Conservation (phyloP, 2,329 filamentous ascomycete genomes). For the Mycosphaerella arachidis region DNA sequence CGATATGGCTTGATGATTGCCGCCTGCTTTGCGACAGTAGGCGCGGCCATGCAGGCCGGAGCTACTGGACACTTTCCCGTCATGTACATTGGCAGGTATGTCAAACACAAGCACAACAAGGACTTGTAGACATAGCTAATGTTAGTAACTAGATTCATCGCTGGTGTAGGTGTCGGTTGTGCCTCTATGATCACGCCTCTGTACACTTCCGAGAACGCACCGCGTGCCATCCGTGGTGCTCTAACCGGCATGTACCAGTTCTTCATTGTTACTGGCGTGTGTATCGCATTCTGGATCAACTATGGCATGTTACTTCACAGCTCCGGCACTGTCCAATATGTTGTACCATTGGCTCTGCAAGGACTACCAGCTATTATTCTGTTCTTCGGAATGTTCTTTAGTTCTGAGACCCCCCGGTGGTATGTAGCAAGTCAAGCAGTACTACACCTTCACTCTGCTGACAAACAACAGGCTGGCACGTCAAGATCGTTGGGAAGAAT, state of each 20-base stretch:
- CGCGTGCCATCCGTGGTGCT: constrained; percentile 44
- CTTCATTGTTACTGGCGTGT: constrained; percentile 42
- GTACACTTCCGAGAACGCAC: constrained; percentile 52
- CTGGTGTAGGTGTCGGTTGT: constrained; percentile 41
- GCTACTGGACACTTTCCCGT: constrained; percentile 36
- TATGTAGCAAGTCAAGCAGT: not conserved
- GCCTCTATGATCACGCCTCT: constrained; percentile 54
- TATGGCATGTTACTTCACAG: constrained; percentile 48
- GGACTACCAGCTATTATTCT: constrained; percentile 60
- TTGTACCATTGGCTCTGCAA: constrained; percentile 63
- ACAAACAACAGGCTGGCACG: constrained; percentile 61
- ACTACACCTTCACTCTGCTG: constrained; percentile 22
- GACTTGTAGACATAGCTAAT: too few species aligned
- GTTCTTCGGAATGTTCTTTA: constrained; percentile 58
- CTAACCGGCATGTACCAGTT: constrained; percentile 59
- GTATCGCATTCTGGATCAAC: constrained; percentile 40
- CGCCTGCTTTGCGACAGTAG: constrained; percentile 56
- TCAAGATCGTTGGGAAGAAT: constrained; percentile 64
- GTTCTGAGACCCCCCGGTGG: constrained; percentile 31
- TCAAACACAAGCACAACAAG: constrained; percentile 36
- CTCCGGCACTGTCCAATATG: constrained; percentile 39
- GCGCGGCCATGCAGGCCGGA: constrained; percentile 67
- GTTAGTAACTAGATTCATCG: constrained; percentile 45
- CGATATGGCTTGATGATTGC: constrained; percentile 64
- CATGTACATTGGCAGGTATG: constrained; percentile 28